These are phyloP conservation scores for Heliamphora exappendiculata DNA, from an alignment of 148 eudicot species.

Conservation along the genomic window DNA sequence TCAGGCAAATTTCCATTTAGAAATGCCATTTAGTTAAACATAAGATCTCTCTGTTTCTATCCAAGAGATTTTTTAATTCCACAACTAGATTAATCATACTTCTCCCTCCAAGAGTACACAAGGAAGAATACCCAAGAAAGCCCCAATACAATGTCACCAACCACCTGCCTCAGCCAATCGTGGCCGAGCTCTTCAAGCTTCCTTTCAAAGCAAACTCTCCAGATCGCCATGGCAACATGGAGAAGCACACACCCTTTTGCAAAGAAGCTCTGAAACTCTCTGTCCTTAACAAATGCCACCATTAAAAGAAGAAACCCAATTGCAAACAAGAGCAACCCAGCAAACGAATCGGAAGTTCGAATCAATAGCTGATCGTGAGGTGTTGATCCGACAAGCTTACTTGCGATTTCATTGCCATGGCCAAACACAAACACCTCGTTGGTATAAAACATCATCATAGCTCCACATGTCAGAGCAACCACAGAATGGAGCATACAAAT, in stretches of 20 bases:
- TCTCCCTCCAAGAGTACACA: conserved; percentile 85
- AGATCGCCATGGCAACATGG: conserved; percentile 74
- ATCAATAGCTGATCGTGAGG: conserved; percentile 73
- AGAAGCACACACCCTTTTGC: conserved; percentile 81
- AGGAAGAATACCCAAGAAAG: conserved; percentile 89
- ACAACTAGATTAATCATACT: conserved; percentile 53
- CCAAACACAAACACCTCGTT: conserved; percentile 55
- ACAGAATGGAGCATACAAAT: conserved; percentile 73
- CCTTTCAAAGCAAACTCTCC: conserved; percentile 83
- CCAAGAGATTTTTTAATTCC: background rate
- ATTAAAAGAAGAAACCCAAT: conserved; percentile 78
- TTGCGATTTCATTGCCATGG: conserved; percentile 63
- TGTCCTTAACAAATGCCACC: conserved; percentile 83
- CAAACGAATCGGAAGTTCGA: conserved; percentile 72
- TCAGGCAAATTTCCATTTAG: background rate
- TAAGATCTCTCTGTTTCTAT: background rate
- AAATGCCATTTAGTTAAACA: background rate
- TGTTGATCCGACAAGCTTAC: conserved; percentile 71
- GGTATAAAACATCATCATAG: conserved; percentile 79
- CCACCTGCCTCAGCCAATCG: conserved; percentile 60
- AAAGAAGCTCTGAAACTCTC: conserved; percentile 64
- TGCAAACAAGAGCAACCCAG: conserved; percentile 72
- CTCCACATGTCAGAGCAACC: conserved; percentile 64
- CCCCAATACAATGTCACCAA: conserved; percentile 65
- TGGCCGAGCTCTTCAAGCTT: conserved; percentile 58